Evolutionary conservation across 305 asterid genomes (phyloP), one percentile per base, ranked within the genome.

Genomic region (Plantago coronopus): DNA sequence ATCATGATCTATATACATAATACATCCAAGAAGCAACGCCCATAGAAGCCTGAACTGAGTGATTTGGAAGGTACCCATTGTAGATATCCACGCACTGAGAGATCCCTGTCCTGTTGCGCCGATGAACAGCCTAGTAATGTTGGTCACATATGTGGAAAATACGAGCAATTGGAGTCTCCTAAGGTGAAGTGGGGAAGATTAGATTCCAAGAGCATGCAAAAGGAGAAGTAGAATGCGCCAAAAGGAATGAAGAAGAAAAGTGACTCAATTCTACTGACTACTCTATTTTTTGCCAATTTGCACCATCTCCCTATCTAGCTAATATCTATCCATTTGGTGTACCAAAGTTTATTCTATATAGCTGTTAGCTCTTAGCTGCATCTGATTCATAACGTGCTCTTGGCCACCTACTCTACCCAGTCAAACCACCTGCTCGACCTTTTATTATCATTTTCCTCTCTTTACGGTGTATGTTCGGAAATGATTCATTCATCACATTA

Each of bases 141-240:
- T 22, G 23, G 51, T 8, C 19, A 11, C 15, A 40, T 27, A 51
- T 21, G 57, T 63, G 57, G 53, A 63, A 63, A 57, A 37, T 43
- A 48, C 54, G 66, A 51, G 47, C 69, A 69, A 62, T 25, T 65
- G 48, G 70, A 51, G 57, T 40, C 57, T 42, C 43, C 23, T n/a
- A n/a, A 16, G 19, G 27, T 47, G 25, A 63, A 21, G 54, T 62
- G 60, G 71, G 57, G 58, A 56, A 37, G 45, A 64, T 40, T 25
- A 78, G 81, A 83, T 76, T 80, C 84, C 72, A 65, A 48, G 29
- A 27, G 37, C 40, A 40, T 50, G 74, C 68, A 68, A 76, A 65
- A 69, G 57, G 72, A 73, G 68, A 71, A 81, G 63, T 38, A 54
- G 53, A 76, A 25, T 76, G 57, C 31, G 77, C 80, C 87, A 80